Evolutionary conservation across 1,139 yeast species (phyloP).

Genomic region (Scheffersomyces parashehatae): DNA sequence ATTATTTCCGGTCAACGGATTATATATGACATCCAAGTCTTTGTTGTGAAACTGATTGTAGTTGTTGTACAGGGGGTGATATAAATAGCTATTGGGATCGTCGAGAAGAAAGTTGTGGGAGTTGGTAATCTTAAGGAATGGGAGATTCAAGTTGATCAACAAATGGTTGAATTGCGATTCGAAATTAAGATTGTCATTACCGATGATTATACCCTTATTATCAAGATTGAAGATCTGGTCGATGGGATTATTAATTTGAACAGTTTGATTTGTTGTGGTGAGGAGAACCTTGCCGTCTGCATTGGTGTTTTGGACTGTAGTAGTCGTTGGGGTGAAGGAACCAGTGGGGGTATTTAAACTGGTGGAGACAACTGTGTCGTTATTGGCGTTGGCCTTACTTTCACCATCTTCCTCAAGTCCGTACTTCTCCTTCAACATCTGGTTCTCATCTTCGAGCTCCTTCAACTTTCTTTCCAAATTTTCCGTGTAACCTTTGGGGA

Average conservation of each 20-base stretch:
- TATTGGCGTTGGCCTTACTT: not conserved
- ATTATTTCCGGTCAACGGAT: constrained; percentile 39
- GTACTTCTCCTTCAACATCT: constrained; percentile 27
- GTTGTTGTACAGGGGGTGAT: constrained; percentile 43
- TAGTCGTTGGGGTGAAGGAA: not conserved
- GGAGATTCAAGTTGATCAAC: constrained; percentile 45
- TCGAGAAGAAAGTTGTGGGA: constrained; percentile 46
- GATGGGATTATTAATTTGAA: constrained; percentile 46
- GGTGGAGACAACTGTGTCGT: not conserved
- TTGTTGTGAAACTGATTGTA: constrained; percentile 42
- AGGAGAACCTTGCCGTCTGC: constrained; percentile 5
- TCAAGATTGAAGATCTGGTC: constrained; percentile 51
- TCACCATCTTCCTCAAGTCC: constrained; percentile 5
- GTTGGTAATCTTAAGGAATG: constrained; percentile 48
- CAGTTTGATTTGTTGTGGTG: constrained; percentile 15
- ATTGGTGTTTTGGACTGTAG: not conserved
- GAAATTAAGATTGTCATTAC: constrained; percentile 50
- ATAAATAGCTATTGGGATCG: constrained; percentile 47
- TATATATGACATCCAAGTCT: constrained; percentile 44
- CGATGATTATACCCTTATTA: constrained; percentile 47
- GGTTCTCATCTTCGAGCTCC: constrained; percentile 60
- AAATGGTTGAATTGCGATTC: constrained; percentile 51
- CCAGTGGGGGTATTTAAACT: not conserved
- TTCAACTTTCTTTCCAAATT: constrained; percentile 64
- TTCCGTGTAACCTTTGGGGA: constrained; percentile 65